A percentile compares a stretch with the other conserved stretches of the same genome.
Conservation (phyloP, 805 yeast genomes). For the Clavispora phyllophila region DNA sequence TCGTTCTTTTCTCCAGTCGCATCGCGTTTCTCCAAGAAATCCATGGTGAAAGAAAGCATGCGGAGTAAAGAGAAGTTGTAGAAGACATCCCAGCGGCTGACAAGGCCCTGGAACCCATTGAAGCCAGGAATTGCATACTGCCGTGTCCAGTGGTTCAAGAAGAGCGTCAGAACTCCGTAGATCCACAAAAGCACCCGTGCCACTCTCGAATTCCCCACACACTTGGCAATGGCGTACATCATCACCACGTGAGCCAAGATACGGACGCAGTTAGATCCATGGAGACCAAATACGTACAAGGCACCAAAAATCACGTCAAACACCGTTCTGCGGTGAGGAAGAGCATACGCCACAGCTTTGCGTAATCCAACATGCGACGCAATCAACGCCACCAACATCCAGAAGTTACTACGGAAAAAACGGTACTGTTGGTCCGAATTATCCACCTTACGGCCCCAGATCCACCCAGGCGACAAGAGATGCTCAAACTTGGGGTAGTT, state of each 20-base stretch:
- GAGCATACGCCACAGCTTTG: conserved; percentile 16
- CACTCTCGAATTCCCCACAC: conserved; percentile 23
- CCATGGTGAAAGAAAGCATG: conserved; percentile 78
- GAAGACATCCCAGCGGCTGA: conserved; percentile 92
- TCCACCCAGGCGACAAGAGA: conserved; percentile 77
- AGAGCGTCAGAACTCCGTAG: conserved; percentile 73
- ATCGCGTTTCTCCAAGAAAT: conserved; percentile 47
- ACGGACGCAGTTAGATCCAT: conserved; percentile 70
- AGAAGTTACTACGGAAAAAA: conserved; percentile 79
- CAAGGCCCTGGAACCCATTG: conserved; percentile 61
- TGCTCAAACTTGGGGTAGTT: conserved; percentile 62
- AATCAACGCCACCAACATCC: conserved; percentile 53
- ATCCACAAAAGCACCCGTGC: conserved; percentile 58
- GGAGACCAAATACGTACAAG: conserved; percentile 63
- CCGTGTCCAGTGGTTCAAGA: conserved; percentile 45
- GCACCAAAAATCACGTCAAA: conserved; percentile 76
- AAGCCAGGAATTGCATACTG: conserved; percentile 41
- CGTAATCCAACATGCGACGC: conserved; percentile 52
- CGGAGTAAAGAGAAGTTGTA: conserved; percentile 86
- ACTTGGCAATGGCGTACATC: conserved; percentile 47
- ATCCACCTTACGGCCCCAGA: conserved; percentile 85
- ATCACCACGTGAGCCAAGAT: conserved; percentile 54
- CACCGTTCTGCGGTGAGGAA: conserved; percentile 35
- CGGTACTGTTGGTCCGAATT: conserved; percentile 88
- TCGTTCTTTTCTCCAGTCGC: background rate